Conservation (phyloP, 225 moss, liverwort and hornwort species). For the Lunularia cruciata region DNA sequence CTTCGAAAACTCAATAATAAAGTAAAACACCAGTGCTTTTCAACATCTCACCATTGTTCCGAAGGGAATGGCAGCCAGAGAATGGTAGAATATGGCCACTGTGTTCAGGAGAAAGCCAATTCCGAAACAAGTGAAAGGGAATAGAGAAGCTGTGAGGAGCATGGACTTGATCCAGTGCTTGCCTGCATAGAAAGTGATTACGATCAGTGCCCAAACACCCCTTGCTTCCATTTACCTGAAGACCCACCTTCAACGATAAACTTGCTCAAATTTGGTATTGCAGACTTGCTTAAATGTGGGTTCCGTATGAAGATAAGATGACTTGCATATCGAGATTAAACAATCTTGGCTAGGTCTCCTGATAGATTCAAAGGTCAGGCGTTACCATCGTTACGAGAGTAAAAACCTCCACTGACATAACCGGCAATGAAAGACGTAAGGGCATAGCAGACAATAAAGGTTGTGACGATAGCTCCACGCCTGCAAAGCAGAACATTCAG, state of each 20-base stretch:
- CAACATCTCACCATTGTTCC: constrained; percentile 81
- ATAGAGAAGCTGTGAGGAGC: constrained; percentile 92
- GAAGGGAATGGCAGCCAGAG: constrained; percentile 94
- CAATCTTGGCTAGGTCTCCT: background rate
- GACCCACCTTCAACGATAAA: background rate
- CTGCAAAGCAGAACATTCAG: constrained; percentile 46
- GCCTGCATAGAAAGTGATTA: constrained; percentile 48
- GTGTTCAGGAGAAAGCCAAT: constrained; percentile 93
- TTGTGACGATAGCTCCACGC: constrained; percentile 97
- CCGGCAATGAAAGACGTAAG: constrained; percentile 96
- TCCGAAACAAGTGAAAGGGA: constrained; percentile 86
- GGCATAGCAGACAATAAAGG: constrained; percentile 96
- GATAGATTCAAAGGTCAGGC: background rate
- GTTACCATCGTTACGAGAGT: constrained; percentile 91
- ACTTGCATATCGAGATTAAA: no score
- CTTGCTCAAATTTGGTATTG: no score
- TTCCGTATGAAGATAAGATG: no score
- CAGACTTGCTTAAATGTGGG: no score
- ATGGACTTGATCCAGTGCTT: constrained; percentile 99
- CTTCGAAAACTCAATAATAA: background rate
- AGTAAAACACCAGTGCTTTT: background rate
- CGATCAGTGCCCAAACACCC: background rate
- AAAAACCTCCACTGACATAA: constrained; percentile 98
- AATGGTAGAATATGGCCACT: constrained; percentile 92
- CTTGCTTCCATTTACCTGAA: background rate